Percentiles rank a stretch among this genome's conserved stretches.
phyloP scores from a whole-genome alignment of 1,284 basidiomycete genomes.

The Marasmius oreades region DNA sequence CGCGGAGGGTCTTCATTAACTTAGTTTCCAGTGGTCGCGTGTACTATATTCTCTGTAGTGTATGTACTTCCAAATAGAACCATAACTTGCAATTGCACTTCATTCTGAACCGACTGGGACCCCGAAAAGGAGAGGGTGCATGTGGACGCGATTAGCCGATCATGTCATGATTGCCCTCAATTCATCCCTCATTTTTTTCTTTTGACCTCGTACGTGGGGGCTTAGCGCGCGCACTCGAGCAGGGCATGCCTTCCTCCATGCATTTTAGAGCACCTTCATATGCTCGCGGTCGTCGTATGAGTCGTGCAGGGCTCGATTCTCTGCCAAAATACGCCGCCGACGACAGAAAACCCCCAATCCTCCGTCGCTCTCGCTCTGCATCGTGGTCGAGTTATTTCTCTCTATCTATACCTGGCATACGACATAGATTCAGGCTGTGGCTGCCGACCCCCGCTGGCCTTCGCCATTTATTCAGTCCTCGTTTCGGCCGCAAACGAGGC shows the following conservation, averaged over 20 bases:
- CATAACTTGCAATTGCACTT: no score
- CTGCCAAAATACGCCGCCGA: slow-evolving; percentile 14
- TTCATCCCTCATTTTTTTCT: neutral
- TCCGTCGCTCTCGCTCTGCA: slow-evolving; percentile 3
- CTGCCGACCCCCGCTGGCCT: slow-evolving; percentile 8
- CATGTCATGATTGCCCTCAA: no score
- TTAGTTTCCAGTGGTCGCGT: neutral
- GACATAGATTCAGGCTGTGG: slow-evolving; percentile 6
- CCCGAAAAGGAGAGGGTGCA: no score
- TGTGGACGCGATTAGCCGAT: no score
- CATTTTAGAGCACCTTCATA: slow-evolving; percentile 10
- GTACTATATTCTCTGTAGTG: no score
- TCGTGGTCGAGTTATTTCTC: slow-evolving; percentile 8
- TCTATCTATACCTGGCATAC: slow-evolving; percentile 9
- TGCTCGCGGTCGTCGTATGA: slow-evolving; percentile 9
- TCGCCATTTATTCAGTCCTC: slow-evolving; percentile 6
- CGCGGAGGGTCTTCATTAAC: slow-evolving; percentile 41
- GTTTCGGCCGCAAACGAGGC: slow-evolving; percentile 14
- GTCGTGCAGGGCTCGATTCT: slow-evolving; percentile 6
- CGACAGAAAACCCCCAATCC: slow-evolving; percentile 8
- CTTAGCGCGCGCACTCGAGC: neutral
- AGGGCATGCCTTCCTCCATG: slow-evolving; percentile 1
- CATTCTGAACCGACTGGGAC: no score
- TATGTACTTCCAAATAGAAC: no score
- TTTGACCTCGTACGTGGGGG: neutral